Percentiles rank a stretch among this genome's conserved stretches.
phyloP scores from a whole-genome alignment of 192 early-diverging fungal species.

The Mortierella alpina region DNA sequence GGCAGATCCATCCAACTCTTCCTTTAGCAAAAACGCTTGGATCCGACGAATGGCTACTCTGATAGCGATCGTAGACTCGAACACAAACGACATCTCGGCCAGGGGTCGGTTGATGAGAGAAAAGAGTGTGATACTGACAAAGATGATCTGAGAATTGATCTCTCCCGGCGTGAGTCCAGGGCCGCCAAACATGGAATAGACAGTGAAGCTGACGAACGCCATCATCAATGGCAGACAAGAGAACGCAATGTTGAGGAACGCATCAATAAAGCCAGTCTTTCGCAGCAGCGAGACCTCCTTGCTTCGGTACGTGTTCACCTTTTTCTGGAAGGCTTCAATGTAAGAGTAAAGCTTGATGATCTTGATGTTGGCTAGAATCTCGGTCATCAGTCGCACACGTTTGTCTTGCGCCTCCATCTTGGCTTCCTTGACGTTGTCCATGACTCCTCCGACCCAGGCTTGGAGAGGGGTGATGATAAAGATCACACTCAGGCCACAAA shows the following conservation, averaged over 20 bases:
- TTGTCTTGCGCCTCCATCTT: slow-evolving; percentile 17
- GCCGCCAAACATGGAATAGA: slow-evolving; percentile 12
- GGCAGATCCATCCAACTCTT: slow-evolving; percentile 12
- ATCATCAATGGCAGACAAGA: slow-evolving; percentile 15
- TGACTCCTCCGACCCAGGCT: slow-evolving; percentile 6
- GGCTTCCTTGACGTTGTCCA: slow-evolving; percentile 1
- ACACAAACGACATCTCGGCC: neutral
- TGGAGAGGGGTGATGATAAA: slow-evolving; percentile 13
- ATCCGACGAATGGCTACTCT: slow-evolving; percentile 11
- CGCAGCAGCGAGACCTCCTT: slow-evolving; percentile 13
- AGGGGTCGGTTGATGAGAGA: slow-evolving; percentile 5
- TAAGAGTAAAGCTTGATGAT: slow-evolving; percentile 26
- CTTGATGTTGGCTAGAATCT: slow-evolving; percentile 34
- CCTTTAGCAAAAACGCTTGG: slow-evolving; percentile 17
- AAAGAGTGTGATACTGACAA: slow-evolving; percentile 30
- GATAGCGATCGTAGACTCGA: slow-evolving; percentile 4
- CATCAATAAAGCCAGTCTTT: neutral
- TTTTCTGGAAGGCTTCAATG: slow-evolving; percentile 8
- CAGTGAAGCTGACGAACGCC: slow-evolving; percentile 14
- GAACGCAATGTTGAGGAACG: slow-evolving; percentile 23
- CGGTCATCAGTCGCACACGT: slow-evolving; percentile 29
- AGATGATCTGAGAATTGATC: slow-evolving; percentile 4
- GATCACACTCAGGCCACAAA: slow-evolving; percentile 17
- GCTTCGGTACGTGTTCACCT: neutral
- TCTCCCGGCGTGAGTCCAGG: neutral